A percentile compares a stretch with the other conserved stretches of the same genome.
These are phyloP conservation scores for Sambucus nigra DNA, from an alignment of 129 eudicot genomes.

Conservation along the genomic window DNA sequence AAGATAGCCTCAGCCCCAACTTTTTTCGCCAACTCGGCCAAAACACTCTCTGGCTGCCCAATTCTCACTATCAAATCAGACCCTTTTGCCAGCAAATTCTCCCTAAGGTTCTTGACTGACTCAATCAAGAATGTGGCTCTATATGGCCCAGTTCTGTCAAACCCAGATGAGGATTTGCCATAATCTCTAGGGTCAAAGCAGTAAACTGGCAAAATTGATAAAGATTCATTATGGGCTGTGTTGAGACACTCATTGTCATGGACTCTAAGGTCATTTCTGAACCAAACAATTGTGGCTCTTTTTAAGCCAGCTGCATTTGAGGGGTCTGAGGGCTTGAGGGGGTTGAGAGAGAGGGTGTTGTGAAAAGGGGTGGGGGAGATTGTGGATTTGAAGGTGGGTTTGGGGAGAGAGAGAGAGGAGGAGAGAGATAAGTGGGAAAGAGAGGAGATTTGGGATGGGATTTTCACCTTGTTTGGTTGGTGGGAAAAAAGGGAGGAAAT, in stretches of 20 bases:
- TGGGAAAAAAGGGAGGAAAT: constrained; percentile 19
- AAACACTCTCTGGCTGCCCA: constrained; percentile 69
- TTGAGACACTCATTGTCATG: constrained; percentile 68
- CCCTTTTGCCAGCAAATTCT: constrained; percentile 57
- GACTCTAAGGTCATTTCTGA: constrained; percentile 81
- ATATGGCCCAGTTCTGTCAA: constrained; percentile 86
- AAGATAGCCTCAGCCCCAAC: constrained; percentile 84
- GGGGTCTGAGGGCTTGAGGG: constrained; percentile 77
- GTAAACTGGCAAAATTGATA: constrained; percentile 69
- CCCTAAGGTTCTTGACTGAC: constrained; percentile 56
- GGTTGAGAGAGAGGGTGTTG: constrained; percentile 48
- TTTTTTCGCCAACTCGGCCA: constrained; percentile 58
- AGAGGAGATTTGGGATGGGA: constrained; percentile 48
- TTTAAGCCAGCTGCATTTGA: constrained; percentile 48
- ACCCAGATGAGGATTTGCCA: constrained; percentile 75
- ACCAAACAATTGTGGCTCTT: constrained; percentile 70
- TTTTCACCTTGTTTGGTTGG: constrained; percentile 25
- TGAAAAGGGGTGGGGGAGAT: constrained; percentile 62
- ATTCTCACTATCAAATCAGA: constrained; percentile 74
- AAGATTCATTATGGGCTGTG: constrained; percentile 65
- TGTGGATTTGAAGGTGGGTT: constrained; percentile 42
- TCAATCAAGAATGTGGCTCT: constrained; percentile 65
- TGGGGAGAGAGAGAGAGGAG: constrained; percentile 23
- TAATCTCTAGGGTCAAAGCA: constrained; percentile 89
- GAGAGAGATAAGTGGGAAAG: constrained; percentile 33